Conservation (phyloP, 345 rosid genomes). For the Cardamine chenopodiifolia region DNA sequence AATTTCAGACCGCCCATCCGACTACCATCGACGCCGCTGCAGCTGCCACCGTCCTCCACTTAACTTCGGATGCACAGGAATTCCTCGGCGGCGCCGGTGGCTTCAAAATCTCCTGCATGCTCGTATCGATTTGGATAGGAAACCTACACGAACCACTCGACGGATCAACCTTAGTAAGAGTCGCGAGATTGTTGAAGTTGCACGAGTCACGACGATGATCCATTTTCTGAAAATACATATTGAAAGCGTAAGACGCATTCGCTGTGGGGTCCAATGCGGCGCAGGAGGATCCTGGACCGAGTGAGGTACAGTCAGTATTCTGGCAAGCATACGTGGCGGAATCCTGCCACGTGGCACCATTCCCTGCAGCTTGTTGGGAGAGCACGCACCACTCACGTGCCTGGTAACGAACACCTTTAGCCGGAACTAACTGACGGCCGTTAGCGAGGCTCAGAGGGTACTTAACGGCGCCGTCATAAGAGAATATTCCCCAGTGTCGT, state of each 20-base stretch:
- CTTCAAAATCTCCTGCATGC: slow-evolving; percentile 41
- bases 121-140: slow-evolving; percentile 62
- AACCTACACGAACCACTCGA: slow-evolving; percentile 58
- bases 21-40: not conserved
- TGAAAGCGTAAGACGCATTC: slow-evolving; percentile 82
- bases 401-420: slow-evolving; percentile 67
- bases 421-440: slow-evolving; percentile 51
- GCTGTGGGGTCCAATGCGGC: slow-evolving; percentile 45
- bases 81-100: slow-evolving; percentile 31
- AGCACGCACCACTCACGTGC: slow-evolving; percentile 74
- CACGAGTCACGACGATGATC: slow-evolving; percentile 63
- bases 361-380: slow-evolving; percentile 48
- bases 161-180: slow-evolving; percentile 55
- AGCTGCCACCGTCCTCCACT: slow-evolving; percentile 8
- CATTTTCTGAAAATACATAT: slow-evolving; percentile 71
- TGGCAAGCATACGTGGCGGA: slow-evolving; percentile 57
- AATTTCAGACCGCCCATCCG: slow-evolving; percentile 2
- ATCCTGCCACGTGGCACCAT: not conserved
- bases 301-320: slow-evolving; percentile 70
- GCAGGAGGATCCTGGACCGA: slow-evolving; percentile 63
- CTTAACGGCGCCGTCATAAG: slow-evolving; percentile 71
- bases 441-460: slow-evolving; percentile 50
- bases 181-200: slow-evolving; percentile 45
- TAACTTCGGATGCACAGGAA: not conserved
- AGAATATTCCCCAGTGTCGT: slow-evolving; percentile 82